These are phyloP conservation scores for Boletus vinaceobasis DNA, from an alignment of 768 basidiomycete species.

Conservation along the genomic window DNA sequence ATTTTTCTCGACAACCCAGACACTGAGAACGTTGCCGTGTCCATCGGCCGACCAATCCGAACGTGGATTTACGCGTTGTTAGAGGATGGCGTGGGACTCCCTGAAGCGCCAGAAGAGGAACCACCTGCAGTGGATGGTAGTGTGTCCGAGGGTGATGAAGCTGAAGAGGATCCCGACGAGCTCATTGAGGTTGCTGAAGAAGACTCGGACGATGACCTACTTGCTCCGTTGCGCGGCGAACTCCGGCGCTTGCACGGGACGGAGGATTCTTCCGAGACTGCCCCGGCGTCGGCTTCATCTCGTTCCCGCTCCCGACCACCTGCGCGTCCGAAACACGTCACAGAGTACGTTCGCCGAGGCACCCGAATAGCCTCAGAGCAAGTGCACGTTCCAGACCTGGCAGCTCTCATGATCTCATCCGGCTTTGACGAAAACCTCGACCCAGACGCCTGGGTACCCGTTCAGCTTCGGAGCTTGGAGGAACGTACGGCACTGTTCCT, in stretches of 20 bases:
- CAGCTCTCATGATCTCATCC: conserved; percentile 43
- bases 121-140: conserved; percentile 17
- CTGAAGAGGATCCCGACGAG: conserved; percentile 54
- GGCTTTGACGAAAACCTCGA: conserved; percentile 24
- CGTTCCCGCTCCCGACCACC: conserved; percentile 22
- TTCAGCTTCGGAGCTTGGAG: conserved; percentile 48
- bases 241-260: conserved; percentile 54
- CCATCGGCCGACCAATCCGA: conserved; percentile 60
- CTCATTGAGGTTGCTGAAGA: conserved; percentile 68
- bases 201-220: conserved; percentile 52
- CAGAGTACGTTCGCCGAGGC: conserved; percentile 69
- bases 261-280: conserved; percentile 28
- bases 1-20: conserved; percentile 81
- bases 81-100: conserved; percentile 64
- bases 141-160: conserved; percentile 23
- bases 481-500: conserved; percentile 57
- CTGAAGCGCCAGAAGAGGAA: conserved; percentile 28
- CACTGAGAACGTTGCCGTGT: conserved; percentile 58
- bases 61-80: conserved; percentile 66
- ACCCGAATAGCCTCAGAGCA: conserved; percentile 58
- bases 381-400: conserved; percentile 49
- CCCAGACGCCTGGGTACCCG: conserved; percentile 34
- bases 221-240: conserved; percentile 69
- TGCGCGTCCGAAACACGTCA: conserved; percentile 28
- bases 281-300: conserved; percentile 35